phyloP scores from a whole-genome alignment of 176 grass and related monocot species.

The Eremochloa ophiuroides region DNA sequence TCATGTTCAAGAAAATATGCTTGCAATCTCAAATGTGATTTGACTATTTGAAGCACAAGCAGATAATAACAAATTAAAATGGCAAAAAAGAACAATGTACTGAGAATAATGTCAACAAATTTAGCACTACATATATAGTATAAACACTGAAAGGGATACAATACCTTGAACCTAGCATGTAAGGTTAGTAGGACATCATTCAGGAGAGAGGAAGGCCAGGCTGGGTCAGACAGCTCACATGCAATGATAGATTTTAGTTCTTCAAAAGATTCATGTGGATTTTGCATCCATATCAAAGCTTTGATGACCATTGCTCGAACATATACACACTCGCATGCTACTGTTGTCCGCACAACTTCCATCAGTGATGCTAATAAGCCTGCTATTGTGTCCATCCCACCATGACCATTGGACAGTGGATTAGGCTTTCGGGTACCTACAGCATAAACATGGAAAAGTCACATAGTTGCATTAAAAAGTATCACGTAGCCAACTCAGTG shows the following conservation, averaged over 20 bases:
- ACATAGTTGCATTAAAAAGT: conserved; percentile 18
- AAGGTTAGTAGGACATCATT: conserved; percentile 97
- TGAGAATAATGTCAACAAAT: neutral
- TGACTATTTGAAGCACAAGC: neutral
- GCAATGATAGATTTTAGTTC: conserved; percentile 96
- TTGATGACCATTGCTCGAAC: conserved; percentile 99
- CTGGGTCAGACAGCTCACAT: conserved; percentile 91
- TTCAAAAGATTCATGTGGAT: conserved; percentile 92
- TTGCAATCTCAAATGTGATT: neutral
- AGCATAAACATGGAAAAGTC: conserved; percentile 19
- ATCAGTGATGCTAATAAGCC: conserved; percentile 92
- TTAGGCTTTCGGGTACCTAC: conserved; percentile 66
- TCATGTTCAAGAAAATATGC: neutral
- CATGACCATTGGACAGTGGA: conserved; percentile 68
- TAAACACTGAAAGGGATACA: conserved; percentile 5
- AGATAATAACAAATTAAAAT: conserved; percentile 34
- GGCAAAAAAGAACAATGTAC: conserved; percentile 19
- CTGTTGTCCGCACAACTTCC: conserved; percentile 96
- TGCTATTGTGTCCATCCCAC: conserved; percentile 81
- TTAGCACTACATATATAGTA: conserved; percentile 10
- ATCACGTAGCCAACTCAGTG: neutral
- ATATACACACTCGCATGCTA: conserved; percentile 99
- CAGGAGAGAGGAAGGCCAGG: conserved; percentile 93
- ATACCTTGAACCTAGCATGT: conserved; percentile 98
- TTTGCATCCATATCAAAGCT: conserved; percentile 99